Evolutionary conservation across 1,139 yeast species (phyloP).

Genomic region (Taphrina communis): DNA sequence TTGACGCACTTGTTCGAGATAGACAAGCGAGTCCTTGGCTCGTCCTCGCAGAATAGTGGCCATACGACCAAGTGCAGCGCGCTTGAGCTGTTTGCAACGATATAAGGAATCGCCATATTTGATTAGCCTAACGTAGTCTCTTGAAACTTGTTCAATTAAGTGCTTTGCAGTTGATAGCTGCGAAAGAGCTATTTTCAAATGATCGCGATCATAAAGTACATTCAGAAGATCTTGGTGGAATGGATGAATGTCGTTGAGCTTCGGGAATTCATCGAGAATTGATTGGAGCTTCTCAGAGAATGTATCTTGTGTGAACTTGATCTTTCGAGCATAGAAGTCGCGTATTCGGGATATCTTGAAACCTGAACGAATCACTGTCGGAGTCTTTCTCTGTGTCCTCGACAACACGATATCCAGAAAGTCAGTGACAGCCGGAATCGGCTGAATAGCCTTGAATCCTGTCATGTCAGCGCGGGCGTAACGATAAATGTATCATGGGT

Average conservation of each 20-base stretch:
- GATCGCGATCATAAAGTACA: constrained; percentile 95
- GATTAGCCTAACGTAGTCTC: constrained; percentile 90
- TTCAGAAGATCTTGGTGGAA: constrained; percentile 98
- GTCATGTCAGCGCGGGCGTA: constrained; percentile 1
- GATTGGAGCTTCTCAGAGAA: constrained; percentile 90
- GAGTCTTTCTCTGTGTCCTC: constrained; percentile 89
- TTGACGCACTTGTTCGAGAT: constrained; percentile 97
- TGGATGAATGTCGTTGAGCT: constrained; percentile 96
- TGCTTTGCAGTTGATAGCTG: constrained; percentile 93
- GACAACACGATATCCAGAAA: constrained; percentile 94
- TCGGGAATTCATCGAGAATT: constrained; percentile 85
- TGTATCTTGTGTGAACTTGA: constrained; percentile 93
- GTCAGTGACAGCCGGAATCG: constrained; percentile 45
- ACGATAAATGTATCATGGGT: too few relatives aligned
- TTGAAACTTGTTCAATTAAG: constrained; percentile 89
- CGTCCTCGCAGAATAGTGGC: constrained; percentile 89
- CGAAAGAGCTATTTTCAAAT: constrained; percentile 95
- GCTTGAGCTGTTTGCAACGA: constrained; percentile 96
- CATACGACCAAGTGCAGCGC: constrained; percentile 99
- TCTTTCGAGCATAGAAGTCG: constrained; percentile 98
- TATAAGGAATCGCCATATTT: constrained; percentile 97
- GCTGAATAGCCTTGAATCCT: constrained; percentile 43
- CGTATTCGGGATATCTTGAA: constrained; percentile 95
- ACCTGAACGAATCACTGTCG: constrained; percentile 92
- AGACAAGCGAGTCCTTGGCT: constrained; percentile 87